Evolutionary conservation across 2,329 filamentous ascomycete genomes (phyloP), one percentile per base, ranked within the genome.

Genomic region (Claviceps citrina): DNA sequence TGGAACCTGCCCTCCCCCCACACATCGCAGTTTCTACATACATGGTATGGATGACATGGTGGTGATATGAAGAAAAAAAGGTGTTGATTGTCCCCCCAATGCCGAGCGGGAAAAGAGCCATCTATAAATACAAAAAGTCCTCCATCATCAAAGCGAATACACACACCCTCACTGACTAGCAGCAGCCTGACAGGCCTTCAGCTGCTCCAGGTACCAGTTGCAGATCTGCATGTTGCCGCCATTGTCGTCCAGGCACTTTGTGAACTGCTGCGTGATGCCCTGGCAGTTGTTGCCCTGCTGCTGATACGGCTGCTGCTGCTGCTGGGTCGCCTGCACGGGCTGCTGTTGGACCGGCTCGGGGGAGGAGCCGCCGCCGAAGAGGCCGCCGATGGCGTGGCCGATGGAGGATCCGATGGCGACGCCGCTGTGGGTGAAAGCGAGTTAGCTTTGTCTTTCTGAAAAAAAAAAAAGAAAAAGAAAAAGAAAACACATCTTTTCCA

Each of bases 191-290:
- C 83, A 89, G 42, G 83, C 81, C 72, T 87, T 89, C 63, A 98
- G 71, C 74, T 98, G 89, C 62, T 98, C 91, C 54, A 98, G 68
- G 63, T 98, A 98, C 87, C 89, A 98, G 51, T 83, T 82, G 68
- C 91, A 98, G 58, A 95, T 93, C 58, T 81, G 80, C 81, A 98
- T 78, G 66, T 91, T 86, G 51, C 91, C 91, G 58, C 78, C 69
- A 63, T 98, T 82, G 57, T 96, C 84, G 62, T 96, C 87, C 80
- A 98, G 81, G 73, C 91, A 98, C 68, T 80, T 81, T 55, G 85
- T 87, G 72, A 98, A 96, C 65, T 74, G 76, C 63, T 78, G 76
- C 40, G 86, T 78, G 52, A 91, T 85, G 40, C 70, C 75, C 47
- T 77, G 76, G 67, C 91, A 98, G 60, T 81, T 82, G 62, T 64